phyloP scores from a whole-genome alignment of 2,329 filamentous ascomycete genomes.

The Penicillium sclerotiorum region DNA sequence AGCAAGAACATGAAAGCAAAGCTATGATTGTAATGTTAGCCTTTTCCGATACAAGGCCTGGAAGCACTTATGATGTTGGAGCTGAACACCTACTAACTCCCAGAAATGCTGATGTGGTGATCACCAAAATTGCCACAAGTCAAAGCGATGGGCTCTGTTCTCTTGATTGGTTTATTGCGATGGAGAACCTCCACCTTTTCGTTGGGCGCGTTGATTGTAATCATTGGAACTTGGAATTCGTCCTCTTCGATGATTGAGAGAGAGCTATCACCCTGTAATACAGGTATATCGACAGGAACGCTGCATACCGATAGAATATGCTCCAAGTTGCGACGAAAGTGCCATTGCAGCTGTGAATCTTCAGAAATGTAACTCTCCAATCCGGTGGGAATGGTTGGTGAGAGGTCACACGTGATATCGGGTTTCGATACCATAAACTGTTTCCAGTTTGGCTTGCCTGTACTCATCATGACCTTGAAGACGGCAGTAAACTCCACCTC shows the following conservation, averaged over 20 bases:
- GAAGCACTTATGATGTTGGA: too few relatives aligned
- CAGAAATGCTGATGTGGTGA: too few relatives aligned
- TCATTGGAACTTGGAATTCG: background rate
- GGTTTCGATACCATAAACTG: constrained; percentile 1
- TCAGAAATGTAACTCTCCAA: background rate
- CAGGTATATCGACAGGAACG: constrained; percentile 24
- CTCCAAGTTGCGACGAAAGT: constrained; percentile 20
- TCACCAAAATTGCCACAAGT: too few relatives aligned
- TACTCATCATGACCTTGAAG: constrained; percentile 2
- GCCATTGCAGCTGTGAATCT: constrained; percentile 5
- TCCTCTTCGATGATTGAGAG: constrained; percentile 9
- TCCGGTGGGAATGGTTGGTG: background rate
- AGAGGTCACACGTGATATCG: background rate
- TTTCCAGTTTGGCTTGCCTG: constrained; percentile 1
- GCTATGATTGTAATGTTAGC: too few relatives aligned
- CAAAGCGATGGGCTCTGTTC: too few relatives aligned
- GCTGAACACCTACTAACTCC: too few relatives aligned
- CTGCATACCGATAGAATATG: constrained; percentile 20
- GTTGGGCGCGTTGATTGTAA: constrained; percentile 4
- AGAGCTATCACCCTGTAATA: constrained; percentile 4
- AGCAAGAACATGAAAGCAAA: too few relatives aligned
- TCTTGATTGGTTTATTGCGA: background rate
- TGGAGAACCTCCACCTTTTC: constrained; percentile 6
- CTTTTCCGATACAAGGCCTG: too few relatives aligned
- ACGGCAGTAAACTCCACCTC: constrained; percentile 6